phyloP scores from a whole-genome alignment of 768 basidiomycete genomes.

The Phaeotremella fagi region DNA sequence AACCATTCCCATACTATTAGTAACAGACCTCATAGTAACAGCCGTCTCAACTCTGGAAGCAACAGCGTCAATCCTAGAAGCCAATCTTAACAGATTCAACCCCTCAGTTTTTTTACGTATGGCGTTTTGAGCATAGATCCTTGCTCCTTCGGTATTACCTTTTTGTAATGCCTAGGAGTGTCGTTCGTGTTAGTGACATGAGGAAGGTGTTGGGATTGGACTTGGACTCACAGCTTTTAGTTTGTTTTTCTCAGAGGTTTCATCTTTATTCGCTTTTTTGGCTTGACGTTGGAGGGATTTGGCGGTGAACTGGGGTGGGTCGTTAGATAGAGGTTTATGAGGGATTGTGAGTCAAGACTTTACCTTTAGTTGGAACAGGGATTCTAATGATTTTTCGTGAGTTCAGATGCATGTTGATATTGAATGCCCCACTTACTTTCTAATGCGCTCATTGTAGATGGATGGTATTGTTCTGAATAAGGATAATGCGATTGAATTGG shows the following conservation, averaged over 20 bases:
- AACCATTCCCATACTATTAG: conserved; percentile 92
- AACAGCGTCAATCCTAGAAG: conserved; percentile 92
- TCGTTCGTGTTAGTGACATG: not conserved
- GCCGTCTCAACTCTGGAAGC: conserved; percentile 96
- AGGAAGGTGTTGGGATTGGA: too few species aligned
- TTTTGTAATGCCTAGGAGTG: conserved; percentile 78
- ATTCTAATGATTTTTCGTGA: conserved; percentile 76
- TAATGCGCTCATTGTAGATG: conserved; percentile 55
- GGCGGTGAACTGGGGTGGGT: conserved; percentile 99
- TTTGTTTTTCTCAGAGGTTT: conserved; percentile 76
- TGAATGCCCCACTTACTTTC: conserved; percentile 64
- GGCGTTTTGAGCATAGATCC: conserved; percentile 96
- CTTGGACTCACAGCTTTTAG: conserved; percentile 74
- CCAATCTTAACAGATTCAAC: conserved; percentile 81
- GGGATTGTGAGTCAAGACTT: too few species aligned
- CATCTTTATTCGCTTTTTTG: conserved; percentile 96
- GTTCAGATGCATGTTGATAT: too few species aligned
- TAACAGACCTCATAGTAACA: conserved; percentile 88
- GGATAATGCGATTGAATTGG: too few species aligned
- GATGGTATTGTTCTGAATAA: too few species aligned
- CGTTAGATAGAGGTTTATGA: too few species aligned
- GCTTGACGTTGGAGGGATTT: conserved; percentile 92
- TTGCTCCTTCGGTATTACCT: conserved; percentile 92
- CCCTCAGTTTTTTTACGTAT: conserved; percentile 97
- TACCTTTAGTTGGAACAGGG: conserved; percentile 98